phyloP scores from a whole-genome alignment of 2,329 filamentous ascomycete species.

The Fusarium armeniacum region DNA sequence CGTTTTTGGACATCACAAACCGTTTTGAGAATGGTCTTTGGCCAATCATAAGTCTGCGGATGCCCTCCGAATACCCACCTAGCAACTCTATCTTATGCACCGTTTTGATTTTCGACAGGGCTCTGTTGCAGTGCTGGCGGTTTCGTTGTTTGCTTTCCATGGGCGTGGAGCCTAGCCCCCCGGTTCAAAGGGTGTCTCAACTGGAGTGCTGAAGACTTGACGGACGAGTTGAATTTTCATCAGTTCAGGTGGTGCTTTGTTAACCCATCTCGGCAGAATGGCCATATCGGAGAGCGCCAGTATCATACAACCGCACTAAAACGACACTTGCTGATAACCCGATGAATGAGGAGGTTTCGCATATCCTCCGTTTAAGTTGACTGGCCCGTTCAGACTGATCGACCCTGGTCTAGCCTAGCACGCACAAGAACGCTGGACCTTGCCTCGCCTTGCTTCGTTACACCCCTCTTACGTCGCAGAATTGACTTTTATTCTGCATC shows the following conservation, averaged over 20 bases:
- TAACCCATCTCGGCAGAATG: constrained; percentile 14
- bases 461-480: constrained; percentile 34
- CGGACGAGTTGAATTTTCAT: constrained; percentile 7
- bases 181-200: constrained; percentile 32
- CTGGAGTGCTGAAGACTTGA: constrained; percentile 12
- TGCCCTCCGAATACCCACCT: constrained; percentile 22
- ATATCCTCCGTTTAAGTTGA: constrained; percentile 19
- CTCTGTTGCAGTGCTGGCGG: constrained; percentile 10
- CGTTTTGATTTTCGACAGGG: constrained; percentile 16
- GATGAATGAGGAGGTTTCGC: constrained; percentile 23
- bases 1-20: constrained; percentile 15
- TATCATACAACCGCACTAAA: constrained; percentile 25
- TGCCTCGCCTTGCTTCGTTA: constrained; percentile 18
- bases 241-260: constrained; percentile 18
- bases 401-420: neutral
- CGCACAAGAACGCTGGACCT: constrained; percentile 4
- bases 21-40: neutral
- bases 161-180: constrained; percentile 36
- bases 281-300: constrained; percentile 7
- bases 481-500: constrained; percentile 40
- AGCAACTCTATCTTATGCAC: constrained; percentile 36
- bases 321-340: constrained; percentile 26
- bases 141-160: constrained; percentile 19
- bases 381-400: constrained; percentile 10
- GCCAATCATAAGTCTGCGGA: constrained; percentile 34